Percentiles rank a stretch among this genome's conserved stretches.
Conservation (phyloP, 768 basidiomycete genomes). For the Asterophora parasitica region DNA sequence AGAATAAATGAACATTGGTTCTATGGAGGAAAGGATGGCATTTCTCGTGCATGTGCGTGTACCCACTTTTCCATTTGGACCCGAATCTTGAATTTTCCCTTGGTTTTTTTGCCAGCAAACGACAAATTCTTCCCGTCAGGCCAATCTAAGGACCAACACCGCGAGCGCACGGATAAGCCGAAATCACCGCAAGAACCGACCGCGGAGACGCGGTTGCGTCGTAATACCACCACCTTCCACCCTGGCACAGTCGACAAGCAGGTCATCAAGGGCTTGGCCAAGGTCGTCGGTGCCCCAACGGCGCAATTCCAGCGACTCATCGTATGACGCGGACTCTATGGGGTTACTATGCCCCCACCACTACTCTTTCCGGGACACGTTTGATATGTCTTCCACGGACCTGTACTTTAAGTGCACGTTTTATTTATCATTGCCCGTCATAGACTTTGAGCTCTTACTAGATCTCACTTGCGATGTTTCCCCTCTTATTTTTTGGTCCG, state of each 20-base stretch:
- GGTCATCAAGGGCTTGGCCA: slow-evolving; percentile 50
- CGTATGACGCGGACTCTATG: background rate
- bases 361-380: background rate
- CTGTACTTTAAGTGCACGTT: no score
- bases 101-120: slow-evolving; percentile 6
- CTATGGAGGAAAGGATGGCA: slow-evolving; percentile 47
- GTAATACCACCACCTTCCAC: slow-evolving; percentile 31
- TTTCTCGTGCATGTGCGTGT: slow-evolving; percentile 49
- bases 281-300: slow-evolving; percentile 34
- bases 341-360: no score
- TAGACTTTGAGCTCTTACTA: no score
- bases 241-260: slow-evolving; percentile 42
- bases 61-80: background rate
- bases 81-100: background rate
- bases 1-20: slow-evolving; percentile 60
- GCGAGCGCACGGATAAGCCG: slow-evolving; percentile 31
- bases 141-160: slow-evolving; percentile 19
- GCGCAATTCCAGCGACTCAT: slow-evolving; percentile 24
- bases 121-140: slow-evolving; percentile 14
- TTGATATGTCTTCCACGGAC: background rate
- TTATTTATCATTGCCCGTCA: no score
- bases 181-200: slow-evolving; percentile 20
- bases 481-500: no score
- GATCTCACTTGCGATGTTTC: no score
- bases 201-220: slow-evolving; percentile 36